Evolutionary conservation across 352 stramenopile genomes (phyloP).

Genomic region (Phytophthora multivora): DNA sequence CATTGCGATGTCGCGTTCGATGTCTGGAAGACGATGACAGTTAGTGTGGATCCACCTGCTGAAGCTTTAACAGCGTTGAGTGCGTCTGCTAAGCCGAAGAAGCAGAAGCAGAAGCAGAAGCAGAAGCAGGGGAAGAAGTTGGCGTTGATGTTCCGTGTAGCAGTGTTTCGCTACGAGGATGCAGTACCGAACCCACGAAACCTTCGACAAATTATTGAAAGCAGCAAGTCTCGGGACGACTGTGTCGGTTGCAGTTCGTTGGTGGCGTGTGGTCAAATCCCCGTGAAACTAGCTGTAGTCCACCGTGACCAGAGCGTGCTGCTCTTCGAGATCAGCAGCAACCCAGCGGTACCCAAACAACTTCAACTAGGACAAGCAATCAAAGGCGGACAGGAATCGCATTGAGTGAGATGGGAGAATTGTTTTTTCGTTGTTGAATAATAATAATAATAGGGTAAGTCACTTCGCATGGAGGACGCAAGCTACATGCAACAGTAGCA

Average conservation of each 20-base stretch:
- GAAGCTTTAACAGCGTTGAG: neutral
- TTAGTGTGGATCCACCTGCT: neutral
- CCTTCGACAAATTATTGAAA: constrained; percentile 22
- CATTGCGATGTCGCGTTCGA: constrained; percentile 50
- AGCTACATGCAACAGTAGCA: constrained; percentile 18
- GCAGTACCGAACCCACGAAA: constrained; percentile 28
- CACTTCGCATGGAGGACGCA: constrained; percentile 24
- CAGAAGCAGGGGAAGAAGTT: constrained; percentile 50
- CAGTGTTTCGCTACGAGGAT: constrained; percentile 56
- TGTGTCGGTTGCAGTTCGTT: constrained; percentile 1
- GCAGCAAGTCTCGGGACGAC: constrained; percentile 4
- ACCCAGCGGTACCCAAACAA: constrained; percentile 5
- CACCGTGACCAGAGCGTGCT: constrained; percentile 62
- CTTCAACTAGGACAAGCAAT: constrained; percentile 13
- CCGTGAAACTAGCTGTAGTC: constrained; percentile 70
- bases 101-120: constrained; percentile 45
- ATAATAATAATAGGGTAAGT: constrained; percentile 48
- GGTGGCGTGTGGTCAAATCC: constrained; percentile 17
- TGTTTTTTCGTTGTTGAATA: constrained; percentile 35
- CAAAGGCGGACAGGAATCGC: neutral
- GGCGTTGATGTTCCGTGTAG: constrained; percentile 56
- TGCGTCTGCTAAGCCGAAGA: constrained; percentile 22
- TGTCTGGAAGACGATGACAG: constrained; percentile 55
- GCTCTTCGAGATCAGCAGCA: constrained; percentile 54
- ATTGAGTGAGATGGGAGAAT: constrained; percentile 10